Base-by-base conservation (phyloP, 805 yeast genomes). In the Candida piceae region DNA sequence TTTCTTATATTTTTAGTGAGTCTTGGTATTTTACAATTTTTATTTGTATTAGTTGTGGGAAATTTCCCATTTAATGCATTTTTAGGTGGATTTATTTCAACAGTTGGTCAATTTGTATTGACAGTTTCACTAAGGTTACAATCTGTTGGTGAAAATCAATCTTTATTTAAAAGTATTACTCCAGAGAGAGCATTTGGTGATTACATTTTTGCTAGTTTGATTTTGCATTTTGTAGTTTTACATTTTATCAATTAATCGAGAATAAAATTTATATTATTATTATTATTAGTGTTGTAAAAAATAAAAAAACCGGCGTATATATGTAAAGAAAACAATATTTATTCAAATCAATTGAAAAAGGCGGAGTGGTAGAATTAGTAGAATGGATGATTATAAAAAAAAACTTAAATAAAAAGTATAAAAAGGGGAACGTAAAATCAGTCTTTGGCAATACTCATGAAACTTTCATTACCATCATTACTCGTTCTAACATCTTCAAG, bases 1-100 rank as follows among this genome's bases (percentile, higher is more conserved):
- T 93, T 89, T 55, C 70, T 90, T 53, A 74, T 60, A 18, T 88
- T 84, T 48, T 63, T 90, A 40, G 89, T 90, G 13, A 61, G 67
- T 0, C 66, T 86, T 41, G 98, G 95, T 1, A 63, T 74, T 1
- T 60, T 84, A 20, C 97, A 93, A 63, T 87, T 88, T 55, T 64
- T 69, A 4, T 90, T 88, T 60, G 84, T 84, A 47, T 49, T 80
- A 29, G 42, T 87, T 11, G 76, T 88, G 31, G 95, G 97, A 25
- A 86, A 77, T 51, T 93, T 83, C 74, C 99, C 99, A 13, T 93
- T 93, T 74, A 93, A 93, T 63, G 97, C 96, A 17, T 93, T 93
- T 57, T 70, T 93, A 41, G 90, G 95, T 16, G 97, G 97, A 1
- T 93, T 93, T 57, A 75, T 83, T 38, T 69, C 87, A 16, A 85